A percentile compares a stretch with the other conserved stretches of the same genome.
Evolutionary conservation across 176 grass and related monocot species (phyloP).

Genomic region (Cocos nucifera): DNA sequence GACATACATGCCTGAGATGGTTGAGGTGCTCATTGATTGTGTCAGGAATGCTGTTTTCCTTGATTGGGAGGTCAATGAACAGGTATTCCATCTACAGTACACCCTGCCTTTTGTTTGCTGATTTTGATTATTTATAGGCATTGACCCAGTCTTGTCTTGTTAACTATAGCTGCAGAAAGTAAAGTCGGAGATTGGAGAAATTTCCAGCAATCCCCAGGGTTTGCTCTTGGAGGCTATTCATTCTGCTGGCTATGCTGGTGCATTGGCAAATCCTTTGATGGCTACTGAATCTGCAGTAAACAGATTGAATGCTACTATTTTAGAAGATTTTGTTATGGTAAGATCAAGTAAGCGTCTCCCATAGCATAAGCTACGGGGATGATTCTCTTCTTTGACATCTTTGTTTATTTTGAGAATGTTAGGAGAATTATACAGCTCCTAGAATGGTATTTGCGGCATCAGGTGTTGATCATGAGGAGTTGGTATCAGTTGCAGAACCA

Average conservation of each 20-base stretch:
- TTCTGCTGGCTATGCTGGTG: slow-evolving; percentile 62
- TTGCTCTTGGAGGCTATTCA: slow-evolving; percentile 71
- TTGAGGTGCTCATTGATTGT: slow-evolving; percentile 63
- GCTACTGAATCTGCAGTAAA: slow-evolving; percentile 40
- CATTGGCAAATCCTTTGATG: slow-evolving; percentile 60
- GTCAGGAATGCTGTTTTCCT: slow-evolving; percentile 57
- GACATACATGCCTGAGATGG: slow-evolving; percentile 50
- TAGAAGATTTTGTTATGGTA: slow-evolving; percentile 67
- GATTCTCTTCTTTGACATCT: background rate
- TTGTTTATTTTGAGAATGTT: slow-evolving; percentile 23
- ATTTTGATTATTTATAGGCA: background rate
- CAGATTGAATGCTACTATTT: slow-evolving; percentile 34
- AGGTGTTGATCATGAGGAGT: slow-evolving; percentile 67
- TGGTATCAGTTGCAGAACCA: slow-evolving; percentile 50
- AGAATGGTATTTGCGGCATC: slow-evolving; percentile 81
- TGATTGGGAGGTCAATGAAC: slow-evolving; percentile 61
- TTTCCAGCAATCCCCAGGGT: slow-evolving; percentile 58
- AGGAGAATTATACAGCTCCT: slow-evolving; percentile 73
- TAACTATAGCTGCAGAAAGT: slow-evolving; percentile 52
- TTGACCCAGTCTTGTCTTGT: background rate
- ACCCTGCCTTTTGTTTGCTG: background rate
- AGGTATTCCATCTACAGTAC: slow-evolving; percentile 35
- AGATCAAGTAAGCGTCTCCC: slow-evolving; percentile 16
- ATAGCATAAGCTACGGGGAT: background rate
- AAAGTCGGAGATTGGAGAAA: slow-evolving; percentile 62